Evolutionary conservation across 2,329 filamentous ascomycete genomes (phyloP).

Genomic region (Bipolaris cookei): DNA sequence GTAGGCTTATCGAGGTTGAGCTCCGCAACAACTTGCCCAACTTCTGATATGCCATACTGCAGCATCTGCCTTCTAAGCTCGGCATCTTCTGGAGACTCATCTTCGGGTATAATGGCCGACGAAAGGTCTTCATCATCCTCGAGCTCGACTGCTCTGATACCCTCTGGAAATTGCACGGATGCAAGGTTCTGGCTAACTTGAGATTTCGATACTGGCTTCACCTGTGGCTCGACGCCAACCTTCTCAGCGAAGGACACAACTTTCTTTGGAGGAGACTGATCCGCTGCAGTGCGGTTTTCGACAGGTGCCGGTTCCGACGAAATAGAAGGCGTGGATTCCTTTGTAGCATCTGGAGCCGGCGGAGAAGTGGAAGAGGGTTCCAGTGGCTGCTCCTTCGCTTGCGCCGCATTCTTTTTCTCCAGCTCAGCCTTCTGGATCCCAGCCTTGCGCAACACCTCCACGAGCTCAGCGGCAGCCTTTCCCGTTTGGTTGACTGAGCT

Average conservation of each 20-base stretch:
- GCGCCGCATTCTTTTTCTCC: slow-evolving; percentile 23
- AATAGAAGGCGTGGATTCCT: neutral
- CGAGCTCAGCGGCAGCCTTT: slow-evolving; percentile 68
- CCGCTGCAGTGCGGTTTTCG: neutral
- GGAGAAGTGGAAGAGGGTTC: neutral
- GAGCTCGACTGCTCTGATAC: slow-evolving; percentile 52
- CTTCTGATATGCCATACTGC: slow-evolving; percentile 83
- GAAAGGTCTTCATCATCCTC: slow-evolving; percentile 51
- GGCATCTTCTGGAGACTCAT: slow-evolving; percentile 82
- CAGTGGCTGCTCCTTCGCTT: neutral
- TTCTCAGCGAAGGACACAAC: slow-evolving; percentile 69
- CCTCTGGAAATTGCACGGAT: slow-evolving; percentile 38
- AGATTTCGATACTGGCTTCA: neutral
- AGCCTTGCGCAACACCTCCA: slow-evolving; percentile 77
- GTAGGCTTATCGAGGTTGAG: slow-evolving; percentile 77
- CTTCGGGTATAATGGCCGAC: slow-evolving; percentile 68
- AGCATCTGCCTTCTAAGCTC: slow-evolving; percentile 86
- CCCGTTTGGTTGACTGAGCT: slow-evolving; percentile 62
- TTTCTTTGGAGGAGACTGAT: slow-evolving; percentile 54
- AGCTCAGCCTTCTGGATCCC: slow-evolving; percentile 59
- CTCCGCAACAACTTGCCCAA: slow-evolving; percentile 91
- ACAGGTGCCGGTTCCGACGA: neutral
- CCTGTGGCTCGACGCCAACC: slow-evolving; percentile 52
- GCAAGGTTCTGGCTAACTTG: slow-evolving; percentile 39
- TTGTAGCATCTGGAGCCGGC: neutral